Base-by-base conservation (phyloP, 371 early-diverging fungal species). In the Apophysomyces sp. region DNA sequence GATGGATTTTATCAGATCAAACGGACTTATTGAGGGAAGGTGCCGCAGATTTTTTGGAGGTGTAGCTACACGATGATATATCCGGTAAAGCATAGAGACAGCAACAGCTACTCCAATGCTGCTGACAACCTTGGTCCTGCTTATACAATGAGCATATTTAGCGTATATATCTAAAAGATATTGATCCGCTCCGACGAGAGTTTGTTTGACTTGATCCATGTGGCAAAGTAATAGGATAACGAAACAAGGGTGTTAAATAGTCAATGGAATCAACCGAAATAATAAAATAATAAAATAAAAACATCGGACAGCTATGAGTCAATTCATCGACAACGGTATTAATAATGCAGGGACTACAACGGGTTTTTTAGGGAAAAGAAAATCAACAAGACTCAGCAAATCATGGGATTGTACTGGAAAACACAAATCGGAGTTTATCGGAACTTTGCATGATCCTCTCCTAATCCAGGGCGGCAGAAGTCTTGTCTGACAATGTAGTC, bases 1-100 rank as follows among this genome's bases (percentile, higher is more conserved):
- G 13, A 32, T 44, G n/a, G 36, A 58, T 37, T 26, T 39, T 1
- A 28, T 26, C 39, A 28, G 41, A 15, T 40, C 58, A 58, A 28
- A n/a, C 5, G 28, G 41, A 26, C 26, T 15, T 11, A 39, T 41
- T 8, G 44, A 49, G 7, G 65, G 65, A 28, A 65, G 36, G 27
- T 65, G 60, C 15, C 65, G 65, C 44, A 65, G 16, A 2, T 59
- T 18, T 55, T 51, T 34, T 16, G 65, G 65, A 28, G 65, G 65
- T 30, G 39, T 40, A 13, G 57, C 29, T 27, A 55, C 54, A 13
- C 32, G 28, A 4, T 56, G 21, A 21, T 44, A 56, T 15, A 30
- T 49, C 2, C 41, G 15, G 36, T 56, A 62, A 21, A 56, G 49
- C 16, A 31, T 32, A 18, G 53, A 13, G 24, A 62, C 18, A 18